Evolutionary conservation across 352 stramenopile genomes (phyloP).

Genomic region (Globisporangium nunn): DNA sequence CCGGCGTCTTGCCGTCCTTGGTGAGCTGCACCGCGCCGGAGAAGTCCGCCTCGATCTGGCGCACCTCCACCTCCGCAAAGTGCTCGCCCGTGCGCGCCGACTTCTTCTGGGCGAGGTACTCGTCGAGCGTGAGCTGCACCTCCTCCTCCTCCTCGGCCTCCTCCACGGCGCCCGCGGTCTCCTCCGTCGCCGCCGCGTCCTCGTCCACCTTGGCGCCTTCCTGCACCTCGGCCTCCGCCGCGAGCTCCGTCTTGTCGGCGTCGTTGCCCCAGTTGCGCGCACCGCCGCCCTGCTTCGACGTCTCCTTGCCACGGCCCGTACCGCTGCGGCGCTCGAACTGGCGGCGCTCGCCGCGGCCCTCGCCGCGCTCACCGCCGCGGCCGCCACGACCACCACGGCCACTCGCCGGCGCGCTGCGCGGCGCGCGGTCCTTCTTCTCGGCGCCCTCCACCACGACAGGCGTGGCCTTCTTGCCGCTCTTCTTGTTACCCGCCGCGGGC

Average conservation of each 20-base stretch:
- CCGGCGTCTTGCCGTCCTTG: conserved; percentile 83
- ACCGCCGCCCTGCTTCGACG: conserved; percentile 92
- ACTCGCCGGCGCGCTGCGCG: conserved; percentile 41
- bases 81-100: conserved; percentile 59
- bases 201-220: conserved; percentile 54
- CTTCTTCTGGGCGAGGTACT: conserved; percentile 83
- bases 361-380: conserved; percentile 38
- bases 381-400: conserved; percentile 35
- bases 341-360: conserved; percentile 44
- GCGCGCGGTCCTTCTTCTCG: conserved; percentile 47
- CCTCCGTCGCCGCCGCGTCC: conserved; percentile 46
- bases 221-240: conserved; percentile 44
- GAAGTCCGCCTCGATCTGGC: conserved; percentile 90
- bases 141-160: conserved; percentile 75
- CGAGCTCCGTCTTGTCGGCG: conserved; percentile 87
- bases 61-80: conserved; percentile 75
- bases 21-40: conserved; percentile 57
- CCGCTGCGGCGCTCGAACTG: conserved; percentile 92
- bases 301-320: conserved; percentile 94
- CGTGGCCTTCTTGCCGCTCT: conserved; percentile 50
- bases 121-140: conserved; percentile 76
- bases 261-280: conserved; percentile 96
- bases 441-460: conserved; percentile 26
- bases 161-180: conserved; percentile 21
- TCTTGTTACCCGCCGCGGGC: conserved; percentile 80